These are phyloP conservation scores for Rhododendron griersonianum DNA, from an alignment of 148 eudicot species.

Conservation along the genomic window DNA sequence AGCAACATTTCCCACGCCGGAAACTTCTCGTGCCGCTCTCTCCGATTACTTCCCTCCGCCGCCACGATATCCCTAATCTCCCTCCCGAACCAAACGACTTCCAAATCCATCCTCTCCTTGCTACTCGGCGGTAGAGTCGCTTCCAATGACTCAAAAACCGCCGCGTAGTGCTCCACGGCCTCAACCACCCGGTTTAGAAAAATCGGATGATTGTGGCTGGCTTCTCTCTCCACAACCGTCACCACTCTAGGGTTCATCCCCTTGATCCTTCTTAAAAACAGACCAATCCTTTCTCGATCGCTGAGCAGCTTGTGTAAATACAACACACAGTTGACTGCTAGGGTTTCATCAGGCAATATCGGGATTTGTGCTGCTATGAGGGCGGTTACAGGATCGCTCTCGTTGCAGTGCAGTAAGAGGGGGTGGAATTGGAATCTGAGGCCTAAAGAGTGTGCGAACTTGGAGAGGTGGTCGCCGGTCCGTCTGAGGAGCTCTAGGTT, in stretches of 20 bases:
- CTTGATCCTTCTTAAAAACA: conserved; percentile 52
- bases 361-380: conserved; percentile 15
- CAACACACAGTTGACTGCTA: conserved; percentile 68
- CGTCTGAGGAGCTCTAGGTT: conserved; percentile 33
- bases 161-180: conserved; percentile 63
- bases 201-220: conserved; percentile 52
- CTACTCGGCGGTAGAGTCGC: conserved; percentile 85
- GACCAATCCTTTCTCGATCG: conserved; percentile 32
- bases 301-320: conserved; percentile 63
- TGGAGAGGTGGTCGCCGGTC: conserved; percentile 71
- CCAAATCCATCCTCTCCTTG: conserved; percentile 62
- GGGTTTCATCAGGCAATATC: conserved; percentile 47
- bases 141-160: conserved; percentile 69
- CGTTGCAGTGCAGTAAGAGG: conserved; percentile 20
- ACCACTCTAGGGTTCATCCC: conserved; percentile 61
- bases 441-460: conserved; percentile 67
- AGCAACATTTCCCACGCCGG: conserved; percentile 69
- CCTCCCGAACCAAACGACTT: conserved; percentile 67
- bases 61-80: conserved; percentile 65
- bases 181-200: conserved; percentile 39
- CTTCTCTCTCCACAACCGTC: conserved; percentile 71
- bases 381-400: conserved; percentile 21
- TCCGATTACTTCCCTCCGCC: conserved; percentile 46
- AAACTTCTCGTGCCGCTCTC: conserved; percentile 62
- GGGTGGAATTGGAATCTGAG: conserved; percentile 57